Base-by-base conservation (phyloP, 2,329 filamentous ascomycete species). In the Alternaria sp. region DNA sequence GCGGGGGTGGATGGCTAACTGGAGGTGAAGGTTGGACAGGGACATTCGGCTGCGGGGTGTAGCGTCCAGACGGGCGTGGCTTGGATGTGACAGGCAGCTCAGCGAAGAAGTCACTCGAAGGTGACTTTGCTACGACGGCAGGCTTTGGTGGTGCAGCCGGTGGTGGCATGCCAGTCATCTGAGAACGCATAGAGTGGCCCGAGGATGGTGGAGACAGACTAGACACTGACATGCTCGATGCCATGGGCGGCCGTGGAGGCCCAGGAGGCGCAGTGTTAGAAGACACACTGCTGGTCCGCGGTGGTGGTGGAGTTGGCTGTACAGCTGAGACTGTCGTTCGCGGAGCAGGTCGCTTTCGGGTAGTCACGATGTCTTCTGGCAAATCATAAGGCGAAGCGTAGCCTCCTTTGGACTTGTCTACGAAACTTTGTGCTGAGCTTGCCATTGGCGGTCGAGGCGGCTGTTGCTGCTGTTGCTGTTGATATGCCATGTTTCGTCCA, bases 331-430 rank as follows among this genome's bases (percentile, higher is more conserved):
- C 54, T 9, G 70, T 57, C 26, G 70, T 56, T 51, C 76, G 69
- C 54, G 69, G 69, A 26, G 73, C 69, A 39, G 74, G 68, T 57
- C 81, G 91, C 89, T 76, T 88, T 84, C 71, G 90, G 26, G 84
- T 88, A 68, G 90, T 91, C 28, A 91, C 86, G 30, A 99, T 86
- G 55, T 97, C 94, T 79, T 95, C 92, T 4, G 95, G 95, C 20
- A 99, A 84, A 80, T 99, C 96, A 71, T 97, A 99, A 0, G 95
- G 95, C 20, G 94, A 98, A 49, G 90, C 86, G 76, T 99, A 99
- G 7, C 94, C 94, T 57, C 92, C 92, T 79, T 96, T 98, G 3
- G 92, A 83, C 78, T 96, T 96, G 77, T 94, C 91, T 6, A 87
- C 92, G 78, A 97, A 99, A 78, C 94, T 98, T 75, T 96, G 88